Conservation (phyloP, 139 green algal species). For the Mychonastes homosphaera region DNA sequence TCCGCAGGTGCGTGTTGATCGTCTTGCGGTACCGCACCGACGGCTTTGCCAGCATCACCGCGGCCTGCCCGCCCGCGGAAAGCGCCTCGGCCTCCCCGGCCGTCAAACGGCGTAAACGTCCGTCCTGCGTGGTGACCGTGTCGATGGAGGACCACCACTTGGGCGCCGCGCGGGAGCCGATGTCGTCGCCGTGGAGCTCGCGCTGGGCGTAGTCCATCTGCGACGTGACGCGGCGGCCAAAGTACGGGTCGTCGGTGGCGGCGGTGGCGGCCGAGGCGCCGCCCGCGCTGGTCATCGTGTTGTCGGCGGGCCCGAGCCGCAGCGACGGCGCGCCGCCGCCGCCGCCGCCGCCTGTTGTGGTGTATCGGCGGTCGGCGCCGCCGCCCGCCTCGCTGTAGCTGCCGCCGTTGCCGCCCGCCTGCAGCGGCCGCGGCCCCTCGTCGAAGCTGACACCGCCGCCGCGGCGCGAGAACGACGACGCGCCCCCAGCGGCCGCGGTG, state of each 20-base stretch:
- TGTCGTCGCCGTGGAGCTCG: neutral
- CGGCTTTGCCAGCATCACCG: constrained; percentile 14
- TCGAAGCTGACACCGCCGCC: no score
- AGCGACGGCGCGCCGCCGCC: no score
- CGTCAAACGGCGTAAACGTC: neutral
- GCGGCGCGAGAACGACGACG: no score
- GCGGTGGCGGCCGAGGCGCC: neutral
- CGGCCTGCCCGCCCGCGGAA: neutral
- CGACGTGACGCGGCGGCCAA: neutral
- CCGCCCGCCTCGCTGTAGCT: neutral
- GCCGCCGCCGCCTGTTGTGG: neutral
- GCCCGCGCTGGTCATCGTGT: neutral
- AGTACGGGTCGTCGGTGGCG: neutral
- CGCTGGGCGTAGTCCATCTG: neutral
- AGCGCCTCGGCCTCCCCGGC: neutral
- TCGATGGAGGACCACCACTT: constrained; percentile 9
- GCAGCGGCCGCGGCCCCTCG: neutral
- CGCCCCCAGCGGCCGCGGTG: no score
- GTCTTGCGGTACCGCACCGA: constrained; percentile 48
- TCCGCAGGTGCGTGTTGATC: constrained; percentile 32
- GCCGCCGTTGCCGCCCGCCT: neutral
- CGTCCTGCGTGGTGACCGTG: neutral
- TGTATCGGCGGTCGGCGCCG: no score
- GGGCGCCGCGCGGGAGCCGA: constrained; percentile 7
- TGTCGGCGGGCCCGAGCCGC: neutral